Conservation (phyloP, 2,329 filamentous ascomycete species). For the Sporothrix mexicana region DNA sequence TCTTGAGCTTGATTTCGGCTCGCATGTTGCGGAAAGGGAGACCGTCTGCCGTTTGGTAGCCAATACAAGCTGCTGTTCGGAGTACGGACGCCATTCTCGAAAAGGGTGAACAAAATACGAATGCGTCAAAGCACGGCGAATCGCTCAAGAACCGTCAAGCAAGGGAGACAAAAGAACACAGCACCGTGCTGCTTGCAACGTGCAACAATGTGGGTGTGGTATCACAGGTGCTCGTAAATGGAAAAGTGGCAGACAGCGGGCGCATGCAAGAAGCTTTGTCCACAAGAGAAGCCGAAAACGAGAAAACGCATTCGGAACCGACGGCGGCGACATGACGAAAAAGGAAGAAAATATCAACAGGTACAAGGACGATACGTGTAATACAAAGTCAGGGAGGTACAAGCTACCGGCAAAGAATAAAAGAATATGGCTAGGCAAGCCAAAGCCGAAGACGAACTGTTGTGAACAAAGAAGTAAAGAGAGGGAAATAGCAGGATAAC, state of each 20-base stretch:
- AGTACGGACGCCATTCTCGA: too few relatives aligned
- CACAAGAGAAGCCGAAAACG: not conserved
- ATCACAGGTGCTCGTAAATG: not conserved
- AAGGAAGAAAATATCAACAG: not conserved
- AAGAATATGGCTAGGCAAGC: not conserved
- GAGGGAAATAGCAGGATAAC: too few relatives aligned
- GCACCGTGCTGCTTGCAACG: not conserved
- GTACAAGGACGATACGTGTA: too few relatives aligned
- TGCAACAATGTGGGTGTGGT: not conserved
- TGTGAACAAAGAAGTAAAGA: too few relatives aligned
- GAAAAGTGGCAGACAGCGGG: not conserved
- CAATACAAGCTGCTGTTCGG: too few relatives aligned
- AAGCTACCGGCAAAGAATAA: too few relatives aligned
- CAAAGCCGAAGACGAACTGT: not conserved
- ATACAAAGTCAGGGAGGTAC: too few relatives aligned
- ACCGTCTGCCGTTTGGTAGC: not conserved
- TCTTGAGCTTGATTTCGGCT: not conserved
- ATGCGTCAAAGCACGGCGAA: not conserved
- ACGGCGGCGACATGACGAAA: not conserved
- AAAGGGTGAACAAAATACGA: not conserved
- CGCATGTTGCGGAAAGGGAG: constrained; percentile 21
- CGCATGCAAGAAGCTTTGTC: not conserved
- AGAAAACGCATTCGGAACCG: constrained; percentile 13
- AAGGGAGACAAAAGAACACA: not conserved
- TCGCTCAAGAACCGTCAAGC: not conserved